Evolutionary conservation across 345 rosid species (phyloP), one percentile per base, ranked within the genome.

Genomic region (Salix caprea): DNA sequence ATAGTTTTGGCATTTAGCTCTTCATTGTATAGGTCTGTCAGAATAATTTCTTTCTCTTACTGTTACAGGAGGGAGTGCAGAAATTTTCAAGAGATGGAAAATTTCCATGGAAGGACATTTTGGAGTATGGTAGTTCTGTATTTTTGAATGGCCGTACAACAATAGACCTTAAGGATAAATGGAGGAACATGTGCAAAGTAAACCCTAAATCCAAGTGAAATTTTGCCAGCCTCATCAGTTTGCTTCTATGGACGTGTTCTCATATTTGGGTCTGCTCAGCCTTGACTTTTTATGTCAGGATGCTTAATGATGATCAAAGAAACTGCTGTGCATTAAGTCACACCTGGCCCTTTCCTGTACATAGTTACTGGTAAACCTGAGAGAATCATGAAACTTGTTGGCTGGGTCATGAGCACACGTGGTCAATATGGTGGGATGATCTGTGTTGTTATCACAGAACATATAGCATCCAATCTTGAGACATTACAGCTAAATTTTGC

Each of bases 111-210:
- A 85, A 67, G 69, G 60, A 78, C 74, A 85, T 87, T 60, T 74
- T 85, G 82, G 84, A 82, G 46, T 82, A 71, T 61, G 88, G 90
- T 68, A 26, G 68, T 61, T 36, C 65, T 13, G 77, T 78, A 65
- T 82, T 85, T 76, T 28, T 48, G 46, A 39, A 19, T 13, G 76
- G 79, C 52, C 84, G 87, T 19, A 82, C 86, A 23, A 4, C 88
- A 36, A 34, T 77, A 44, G 86, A 87, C 78, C 75, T 84, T 21
- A 84, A 86, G 76, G 87, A 87, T 77, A 87, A 82, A 74, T 87
- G 90, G 90, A 84, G 88, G 76, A 87, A 84, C 74, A 69, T 87
- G 74, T 79, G 85, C 74, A 86, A 72, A 69, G 81, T 80, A 74
- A 76, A 77, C 40, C 82, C 83, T 14, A 70, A 69, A 65, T 44